These are phyloP conservation scores for Mariannaea elegans DNA, from an alignment of 2,329 filamentous ascomycete species.

Conservation along the genomic window DNA sequence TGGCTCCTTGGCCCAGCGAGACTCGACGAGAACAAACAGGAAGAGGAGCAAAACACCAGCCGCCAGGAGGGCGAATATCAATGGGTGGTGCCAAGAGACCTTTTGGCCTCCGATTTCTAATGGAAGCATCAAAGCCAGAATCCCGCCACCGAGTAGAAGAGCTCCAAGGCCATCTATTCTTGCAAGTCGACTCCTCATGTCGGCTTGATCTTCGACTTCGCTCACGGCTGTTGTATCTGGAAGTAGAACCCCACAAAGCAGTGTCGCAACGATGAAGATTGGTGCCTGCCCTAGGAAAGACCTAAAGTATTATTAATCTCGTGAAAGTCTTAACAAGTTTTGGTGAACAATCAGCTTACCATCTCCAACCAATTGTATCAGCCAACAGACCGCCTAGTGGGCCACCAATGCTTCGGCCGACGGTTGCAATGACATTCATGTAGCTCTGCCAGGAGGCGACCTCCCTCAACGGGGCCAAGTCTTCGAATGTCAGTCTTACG, in stretches of 20 bases:
- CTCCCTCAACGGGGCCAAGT: conserved; percentile 61
- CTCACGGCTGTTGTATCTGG: conserved; percentile 39
- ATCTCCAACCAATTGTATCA: conserved; percentile 71
- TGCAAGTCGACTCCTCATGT: neutral
- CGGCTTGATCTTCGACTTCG: conserved; percentile 18
- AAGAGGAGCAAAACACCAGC: conserved; percentile 48
- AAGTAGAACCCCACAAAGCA: conserved; percentile 61
- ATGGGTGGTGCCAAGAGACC: conserved; percentile 56
- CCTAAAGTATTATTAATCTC: conserved; percentile 29
- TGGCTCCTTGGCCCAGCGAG: conserved; percentile 59
- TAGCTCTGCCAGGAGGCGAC: conserved; percentile 64
- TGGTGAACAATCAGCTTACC: conserved; percentile 32
- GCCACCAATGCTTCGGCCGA: conserved; percentile 61
- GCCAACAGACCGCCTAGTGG: conserved; percentile 67
- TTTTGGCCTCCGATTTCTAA: conserved; percentile 63
- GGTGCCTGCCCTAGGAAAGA: conserved; percentile 69
- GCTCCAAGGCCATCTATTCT: conserved; percentile 65
- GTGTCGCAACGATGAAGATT: conserved; percentile 60
- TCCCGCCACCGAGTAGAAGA: conserved; percentile 60
- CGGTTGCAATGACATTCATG: conserved; percentile 61
- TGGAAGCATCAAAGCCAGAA: conserved; percentile 62
- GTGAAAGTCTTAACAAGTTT: neutral
- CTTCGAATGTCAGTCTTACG: conserved; percentile 37
- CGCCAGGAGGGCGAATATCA: conserved; percentile 52
- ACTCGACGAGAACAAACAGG: conserved; percentile 57